Base-by-base conservation (phyloP, 2,329 filamentous ascomycete genomes). In the Penicillium sclerotigenum region DNA sequence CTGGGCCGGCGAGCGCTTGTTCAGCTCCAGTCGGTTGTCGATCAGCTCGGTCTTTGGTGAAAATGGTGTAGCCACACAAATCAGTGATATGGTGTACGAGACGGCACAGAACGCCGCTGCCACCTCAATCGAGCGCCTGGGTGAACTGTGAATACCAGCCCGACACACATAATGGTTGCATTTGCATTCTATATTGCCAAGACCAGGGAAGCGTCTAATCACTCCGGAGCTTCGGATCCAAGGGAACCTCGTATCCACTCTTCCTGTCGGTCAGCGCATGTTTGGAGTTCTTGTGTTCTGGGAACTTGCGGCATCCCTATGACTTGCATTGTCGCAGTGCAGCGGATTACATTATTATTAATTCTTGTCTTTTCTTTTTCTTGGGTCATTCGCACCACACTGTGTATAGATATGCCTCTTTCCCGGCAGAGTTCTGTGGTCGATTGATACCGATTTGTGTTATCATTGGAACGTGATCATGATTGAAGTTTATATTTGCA, bases 1-100 rank as follows among this genome's bases (percentile, higher is more conserved):
- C 81, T 90, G 91, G 74, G 87, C 87, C 62, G 94, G 94, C 65
- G 91, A 96, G 56, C 70, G 72, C 33, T 68, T 73, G 9, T 73
- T 77, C 60, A 72, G 71, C 51, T 66, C 71, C 20, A 52, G 65
- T 14, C 67, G 64, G 10, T 62, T 74, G 14, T 68, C 70, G 4
- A 64, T 74, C 55, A 71, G 65, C 41, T 68, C 72, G 5, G 69
- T 71, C 6, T 68, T 73, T 31, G 65, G 67, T 1, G 69, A 70
- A 34, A 65, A 56, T 24, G 37, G 37, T 16, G 13, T 51, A 2
- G 65, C 64, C 28, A 73, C 69, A 1, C 64, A 65, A 41, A 64
- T 59, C 8, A 52, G 74, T 2, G 81, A 80, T 57, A 78, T 81
- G 56, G 75, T 81, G 41, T 78, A 77, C 57, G 75, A 78, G 57